Evolutionary conservation across 441 rosid genomes (phyloP), one percentile per base, ranked within the genome.

Genomic region (Erodium trifolium): DNA sequence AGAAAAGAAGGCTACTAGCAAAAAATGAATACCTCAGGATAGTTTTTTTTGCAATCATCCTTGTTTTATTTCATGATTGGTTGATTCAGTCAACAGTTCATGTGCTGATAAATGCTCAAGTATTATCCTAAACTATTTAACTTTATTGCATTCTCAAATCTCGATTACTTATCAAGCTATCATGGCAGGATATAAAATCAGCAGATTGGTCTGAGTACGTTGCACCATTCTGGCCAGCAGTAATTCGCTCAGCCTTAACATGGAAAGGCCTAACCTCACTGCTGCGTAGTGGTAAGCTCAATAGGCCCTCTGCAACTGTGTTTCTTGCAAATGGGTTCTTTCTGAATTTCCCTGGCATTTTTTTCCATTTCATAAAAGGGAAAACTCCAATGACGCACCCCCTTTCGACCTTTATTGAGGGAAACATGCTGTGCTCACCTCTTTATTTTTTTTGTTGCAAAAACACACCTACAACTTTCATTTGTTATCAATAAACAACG

Each of bases 161-260:
- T 23, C 27, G 14, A 39, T 18, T 14, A 2, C 3, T 43, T 14
- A 11, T 1, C 55, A 71, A 41, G 31, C 5, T 29, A 2, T 4
- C 4, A 68, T 70, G 31, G 2, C 86, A 92, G 97, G 97, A 88
- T 55, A 86, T 92, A 16, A 87, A 81, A 79, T 80, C 79, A 31
- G 93, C 82, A 37, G 98, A 92, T 79, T 92, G 98, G 98, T 82
- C 97, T 60, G 70, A 76, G 67, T 43, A 88, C 23, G 97, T 92
- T 3, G 92, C 97, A 5, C 97, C 98, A 16, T 90, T 92, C 72
- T 92, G 97, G 98, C 96, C 98, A 0, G 96, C 96, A 0, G 98
- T 92, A 65, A 80, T 88, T 57, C 83, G 78, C 66, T 86, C 97
- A 0, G 93, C 93, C 27, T 71, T 88, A 23, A 84, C 96, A 3